Base-by-base conservation (phyloP, 2,329 filamentous ascomycete genomes). In the Scleromitrula shiraiana region DNA sequence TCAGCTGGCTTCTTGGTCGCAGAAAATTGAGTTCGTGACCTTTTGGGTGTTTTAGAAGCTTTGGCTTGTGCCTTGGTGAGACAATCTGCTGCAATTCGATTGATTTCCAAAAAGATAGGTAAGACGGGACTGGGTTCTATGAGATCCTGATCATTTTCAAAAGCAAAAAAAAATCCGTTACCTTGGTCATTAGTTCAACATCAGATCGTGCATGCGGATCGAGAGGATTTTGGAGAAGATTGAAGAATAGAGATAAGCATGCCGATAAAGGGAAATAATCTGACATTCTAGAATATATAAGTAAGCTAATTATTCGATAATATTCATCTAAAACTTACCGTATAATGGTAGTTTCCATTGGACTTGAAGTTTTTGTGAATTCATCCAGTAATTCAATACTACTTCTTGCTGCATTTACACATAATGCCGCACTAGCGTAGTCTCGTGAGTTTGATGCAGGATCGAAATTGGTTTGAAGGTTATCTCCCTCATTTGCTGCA, bases 191-290 rank as follows among this genome's bases (percentile, higher is more conserved):
- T 17, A 96, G 70, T 56, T 84, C 83, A 19, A 91, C 79, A 63
- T 97, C 91, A 1, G 88, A 87, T 46, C 86, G 80, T 23, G 89
- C 90, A 38, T 88, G 78, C 1, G 83, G 79, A 61, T 96, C 91
- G 46, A 89, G 78, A 0, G 91, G 93, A 57, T 96, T 96, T 62
- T 96, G 89, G 1, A 97, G 69, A 36, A 96, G 93, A 62, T 96
- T 95, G 49, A 89, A 88, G 62, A 97, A 96, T 0, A 97, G 71
- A 0, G 90, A 95, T 27, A 97, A 88, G 2, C 95, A 76, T 1
- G 91, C 86, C 1, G 89, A 94, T 5, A 97, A 88, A 0, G 91
- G 91, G 67, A 95, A 96, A 67, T 97, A 96, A 20, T 56, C 42
- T 39, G 40, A 42, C 40, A 55, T 40, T 39, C 56, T 58, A 43